These are phyloP conservation scores for Verticillium alfalfae DNA, from an alignment of 2,329 filamentous ascomycete species.

Conservation along the genomic window DNA sequence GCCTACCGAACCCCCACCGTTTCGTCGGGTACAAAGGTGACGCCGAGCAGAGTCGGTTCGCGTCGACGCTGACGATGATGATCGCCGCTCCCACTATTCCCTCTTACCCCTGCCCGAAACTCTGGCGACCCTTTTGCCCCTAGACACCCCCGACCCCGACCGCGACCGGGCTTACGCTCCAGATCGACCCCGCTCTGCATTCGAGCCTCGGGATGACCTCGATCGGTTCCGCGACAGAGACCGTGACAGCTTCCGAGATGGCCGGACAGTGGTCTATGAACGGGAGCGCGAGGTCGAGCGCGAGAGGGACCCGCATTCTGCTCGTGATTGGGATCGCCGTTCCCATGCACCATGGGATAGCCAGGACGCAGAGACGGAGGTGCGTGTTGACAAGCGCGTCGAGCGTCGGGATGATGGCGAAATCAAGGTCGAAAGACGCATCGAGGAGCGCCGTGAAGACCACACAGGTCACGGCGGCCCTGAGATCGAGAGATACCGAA, in stretches of 20 bases:
- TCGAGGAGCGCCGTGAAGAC: slow-evolving; percentile 44
- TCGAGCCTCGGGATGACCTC: slow-evolving; percentile 27
- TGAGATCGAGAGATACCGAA: slow-evolving; percentile 54
- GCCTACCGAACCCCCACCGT: slow-evolving; percentile 41
- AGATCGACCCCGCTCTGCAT: slow-evolving; percentile 46
- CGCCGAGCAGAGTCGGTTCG: slow-evolving; percentile 31
- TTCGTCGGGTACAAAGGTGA: slow-evolving; percentile 51
- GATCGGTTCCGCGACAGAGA: slow-evolving; percentile 20
- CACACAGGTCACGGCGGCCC: slow-evolving; percentile 24
- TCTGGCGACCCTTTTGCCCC: slow-evolving; percentile 34
- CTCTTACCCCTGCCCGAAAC: slow-evolving; percentile 24
- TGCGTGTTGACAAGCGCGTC: slow-evolving; percentile 35
- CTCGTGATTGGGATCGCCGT: slow-evolving; percentile 24
- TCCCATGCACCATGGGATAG: slow-evolving; percentile 22
- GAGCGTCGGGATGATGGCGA: slow-evolving; percentile 42
- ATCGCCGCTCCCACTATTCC: slow-evolving; percentile 38
- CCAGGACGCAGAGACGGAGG: slow-evolving; percentile 28
- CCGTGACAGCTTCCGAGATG: slow-evolving; percentile 7
- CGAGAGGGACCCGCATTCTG: slow-evolving; percentile 18
- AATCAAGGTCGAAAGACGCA: slow-evolving; percentile 48
- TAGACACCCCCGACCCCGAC: slow-evolving; percentile 33
- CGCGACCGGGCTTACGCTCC: slow-evolving; percentile 28
- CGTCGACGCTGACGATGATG: slow-evolving; percentile 39
- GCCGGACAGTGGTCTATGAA: slow-evolving; percentile 23
- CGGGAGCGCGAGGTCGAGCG: slow-evolving; percentile 37